Evolutionary conservation across 2,329 filamentous ascomycete genomes (phyloP).

Genomic region (Pseudopyricularia cyperi): DNA sequence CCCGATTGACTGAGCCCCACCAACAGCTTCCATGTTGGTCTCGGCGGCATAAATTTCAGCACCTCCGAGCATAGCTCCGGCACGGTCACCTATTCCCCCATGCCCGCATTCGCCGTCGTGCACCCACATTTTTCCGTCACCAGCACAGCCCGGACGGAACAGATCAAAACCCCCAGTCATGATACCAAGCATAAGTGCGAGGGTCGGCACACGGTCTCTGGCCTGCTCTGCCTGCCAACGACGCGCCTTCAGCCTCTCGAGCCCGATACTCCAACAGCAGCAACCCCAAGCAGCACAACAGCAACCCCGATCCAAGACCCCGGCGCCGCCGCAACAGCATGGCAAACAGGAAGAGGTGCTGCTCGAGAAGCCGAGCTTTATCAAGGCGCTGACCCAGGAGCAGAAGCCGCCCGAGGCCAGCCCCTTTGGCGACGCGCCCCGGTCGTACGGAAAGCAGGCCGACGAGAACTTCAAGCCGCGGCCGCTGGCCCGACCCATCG

Average conservation of each 20-base stretch:
- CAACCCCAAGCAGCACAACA: slow-evolving; percentile 6
- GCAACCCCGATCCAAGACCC: slow-evolving; percentile 5
- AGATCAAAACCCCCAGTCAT: neutral
- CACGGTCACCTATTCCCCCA: too few species aligned
- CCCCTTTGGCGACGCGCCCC: slow-evolving; percentile 42
- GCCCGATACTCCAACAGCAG: slow-evolving; percentile 10
- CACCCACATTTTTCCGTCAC: neutral
- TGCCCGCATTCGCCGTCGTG: neutral
- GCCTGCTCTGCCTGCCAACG: slow-evolving; percentile 38
- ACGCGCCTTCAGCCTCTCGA: slow-evolving; percentile 13
- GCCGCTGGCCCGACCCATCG: slow-evolving; percentile 62
- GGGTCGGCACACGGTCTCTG: neutral
- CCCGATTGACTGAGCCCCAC: too few species aligned
- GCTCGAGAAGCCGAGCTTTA: slow-evolving; percentile 6
- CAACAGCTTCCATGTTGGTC: too few species aligned
- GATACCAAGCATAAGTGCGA: neutral
- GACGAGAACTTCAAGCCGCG: slow-evolving; percentile 41
- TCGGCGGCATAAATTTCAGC: neutral
- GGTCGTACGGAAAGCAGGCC: slow-evolving; percentile 43
- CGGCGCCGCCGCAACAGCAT: slow-evolving; percentile 1
- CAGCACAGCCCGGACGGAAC: neutral
- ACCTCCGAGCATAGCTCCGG: too few species aligned
- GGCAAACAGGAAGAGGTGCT: neutral
- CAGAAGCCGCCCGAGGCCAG: slow-evolving; percentile 16
- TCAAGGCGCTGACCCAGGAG: slow-evolving; percentile 1